phyloP scores from a whole-genome alignment of 345 rosid species.

The Linum trigynum region DNA sequence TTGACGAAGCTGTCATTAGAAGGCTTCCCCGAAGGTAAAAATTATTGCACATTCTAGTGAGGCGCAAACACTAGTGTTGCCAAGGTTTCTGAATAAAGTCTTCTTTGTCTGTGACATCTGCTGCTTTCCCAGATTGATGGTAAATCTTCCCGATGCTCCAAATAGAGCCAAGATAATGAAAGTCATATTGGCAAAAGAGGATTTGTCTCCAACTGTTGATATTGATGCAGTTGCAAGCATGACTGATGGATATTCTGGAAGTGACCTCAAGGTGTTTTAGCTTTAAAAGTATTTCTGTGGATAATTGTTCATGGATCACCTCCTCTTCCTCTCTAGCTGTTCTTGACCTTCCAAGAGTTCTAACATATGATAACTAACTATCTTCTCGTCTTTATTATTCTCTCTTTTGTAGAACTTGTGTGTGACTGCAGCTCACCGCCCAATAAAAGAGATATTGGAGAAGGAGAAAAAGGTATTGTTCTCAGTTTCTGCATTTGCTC shows the following conservation, averaged over 20 bases:
- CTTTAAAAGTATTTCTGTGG: no score
- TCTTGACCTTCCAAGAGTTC: not conserved
- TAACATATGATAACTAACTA: not conserved
- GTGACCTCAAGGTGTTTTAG: constrained; percentile 71
- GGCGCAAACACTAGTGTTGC: no score
- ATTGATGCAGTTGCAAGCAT: constrained; percentile 60
- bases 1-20: constrained; percentile 96
- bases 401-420: constrained; percentile 54
- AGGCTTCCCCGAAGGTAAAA: constrained; percentile 71
- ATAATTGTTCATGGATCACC: no score
- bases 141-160: constrained; percentile 77
- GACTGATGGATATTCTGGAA: constrained; percentile 85
- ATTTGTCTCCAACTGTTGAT: constrained; percentile 63
- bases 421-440: constrained; percentile 81
- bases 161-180: constrained; percentile 70
- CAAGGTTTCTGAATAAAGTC: not conserved
- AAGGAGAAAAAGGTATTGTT: constrained; percentile 61
- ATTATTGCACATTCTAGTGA: not conserved
- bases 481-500: not conserved
- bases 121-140: constrained; percentile 52
- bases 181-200: constrained; percentile 77
- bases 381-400: constrained; percentile 7
- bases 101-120: not conserved
- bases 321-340: not conserved
- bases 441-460: constrained; percentile 73